phyloP scores from a whole-genome alignment of 805 yeast genomes.

The Phaffomyces antillensis region DNA sequence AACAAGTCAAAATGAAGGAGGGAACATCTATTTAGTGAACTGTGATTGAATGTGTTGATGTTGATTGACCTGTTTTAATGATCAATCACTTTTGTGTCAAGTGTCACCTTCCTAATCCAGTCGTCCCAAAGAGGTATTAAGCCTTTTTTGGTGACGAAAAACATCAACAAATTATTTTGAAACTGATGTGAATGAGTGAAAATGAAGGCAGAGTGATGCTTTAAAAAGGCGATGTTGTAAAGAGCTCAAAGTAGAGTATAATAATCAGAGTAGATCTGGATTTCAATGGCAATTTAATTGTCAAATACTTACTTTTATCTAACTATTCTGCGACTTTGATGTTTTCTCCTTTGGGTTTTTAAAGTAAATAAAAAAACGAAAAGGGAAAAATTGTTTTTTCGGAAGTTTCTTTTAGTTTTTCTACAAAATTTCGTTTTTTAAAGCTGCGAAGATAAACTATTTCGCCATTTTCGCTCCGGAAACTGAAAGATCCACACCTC shows the following conservation, averaged over 20 bases:
- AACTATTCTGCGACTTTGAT: neutral
- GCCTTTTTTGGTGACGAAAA: slow-evolving; percentile 4
- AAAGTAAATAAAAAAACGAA: slow-evolving; percentile 1
- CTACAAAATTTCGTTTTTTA: neutral
- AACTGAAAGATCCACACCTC: no score
- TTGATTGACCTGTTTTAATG: neutral
- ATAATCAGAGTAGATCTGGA: no score
- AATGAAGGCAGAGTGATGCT: no score
- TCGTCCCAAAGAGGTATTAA: slow-evolving; percentile 6
- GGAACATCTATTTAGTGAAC: neutral
- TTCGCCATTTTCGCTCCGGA: neutral
- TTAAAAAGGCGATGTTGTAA: no score
- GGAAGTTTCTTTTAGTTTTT: slow-evolving; percentile 3
- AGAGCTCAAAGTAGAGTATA: no score
- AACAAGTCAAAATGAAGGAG: no score
- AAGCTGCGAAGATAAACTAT: no score
- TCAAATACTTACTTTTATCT: neutral
- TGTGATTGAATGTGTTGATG: neutral
- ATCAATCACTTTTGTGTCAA: slow-evolving; percentile 2
- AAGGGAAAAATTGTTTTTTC: slow-evolving; percentile 8
- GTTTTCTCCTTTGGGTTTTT: no score
- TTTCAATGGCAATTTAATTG: neutral
- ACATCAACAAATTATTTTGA: neutral
- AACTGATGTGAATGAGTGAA: no score
- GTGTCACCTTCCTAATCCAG: slow-evolving; percentile 5